Evolutionary conservation across 768 basidiomycete genomes (phyloP), one percentile per base, ranked within the genome.

Genomic region (Rhizopogon vesiculosus): DNA sequence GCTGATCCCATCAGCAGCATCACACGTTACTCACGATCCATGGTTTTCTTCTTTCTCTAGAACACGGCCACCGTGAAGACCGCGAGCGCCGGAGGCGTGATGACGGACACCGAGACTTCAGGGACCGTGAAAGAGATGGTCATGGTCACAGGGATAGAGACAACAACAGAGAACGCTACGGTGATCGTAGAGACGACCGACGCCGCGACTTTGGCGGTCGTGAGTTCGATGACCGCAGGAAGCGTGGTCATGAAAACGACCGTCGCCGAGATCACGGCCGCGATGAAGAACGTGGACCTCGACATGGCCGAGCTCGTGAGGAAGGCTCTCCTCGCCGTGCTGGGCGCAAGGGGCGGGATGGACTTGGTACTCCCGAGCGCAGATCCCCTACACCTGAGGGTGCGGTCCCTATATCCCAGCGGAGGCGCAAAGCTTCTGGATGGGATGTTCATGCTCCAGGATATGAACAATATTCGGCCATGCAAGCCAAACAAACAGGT

Each of bases 401-500:
- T 46, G 82, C 85, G 13, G 74, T 85, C 42, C 86, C 91, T 0
- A 72, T 99, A 59, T 87, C 89, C 7, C 92, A 98, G 66, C 78
- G 94, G 59, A 89, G 88, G 68, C 78, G 94, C 29, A 91, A 91
- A 63, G 89, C 92, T 5, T 93, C 92, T 44, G 91, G 91, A 0
- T 99, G 97, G 97, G 93, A 99, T 71, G 88, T 97, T 19, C 89
- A 93, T 70, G 92, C 95, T 16, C 89, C 91, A 3, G 94, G 94
- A 4, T 98, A 97, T 61, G 96, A 98, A 66, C 90, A 91, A 62
- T 92, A 97, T 64, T 88, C 87, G 5, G 93, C 96, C 15, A 81
- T 93, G 78, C 94, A 98, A 69, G 97, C 97, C n/a, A 99, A 99
- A 72, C 89, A 93, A 74, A 98, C 95, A 42, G 97, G 96, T 93